Percentiles rank a stretch among this genome's conserved stretches.
Evolutionary conservation across 2,329 filamentous ascomycete genomes (phyloP).

Genomic region (Coccinonectria pachysandricola): DNA sequence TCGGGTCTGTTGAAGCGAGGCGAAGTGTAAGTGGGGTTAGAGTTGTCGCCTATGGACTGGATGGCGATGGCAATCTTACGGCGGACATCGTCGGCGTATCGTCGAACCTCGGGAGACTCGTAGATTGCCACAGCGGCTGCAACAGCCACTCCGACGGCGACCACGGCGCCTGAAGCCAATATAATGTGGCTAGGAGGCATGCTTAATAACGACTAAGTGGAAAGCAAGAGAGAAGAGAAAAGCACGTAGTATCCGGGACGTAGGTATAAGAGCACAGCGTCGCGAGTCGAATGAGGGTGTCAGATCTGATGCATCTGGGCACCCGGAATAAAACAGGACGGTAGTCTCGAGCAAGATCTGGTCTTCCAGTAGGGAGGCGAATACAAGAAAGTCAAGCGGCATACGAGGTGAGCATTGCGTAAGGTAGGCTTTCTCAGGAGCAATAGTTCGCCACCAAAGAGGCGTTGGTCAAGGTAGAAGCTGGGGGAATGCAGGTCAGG

Average conservation of each 20-base stretch:
- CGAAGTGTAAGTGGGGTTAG: constrained; percentile 37
- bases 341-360: no score
- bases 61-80: constrained; percentile 51
- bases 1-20: constrained; percentile 56
- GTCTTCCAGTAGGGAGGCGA: no score
- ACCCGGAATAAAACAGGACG: no score
- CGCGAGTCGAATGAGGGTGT: no score
- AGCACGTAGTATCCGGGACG: constrained; percentile 1
- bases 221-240: constrained; percentile 2
- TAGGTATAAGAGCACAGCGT: neutral
- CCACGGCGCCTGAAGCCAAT: constrained; percentile 45
- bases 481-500: no score
- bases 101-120: constrained; percentile 53
- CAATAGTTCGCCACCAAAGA: constrained; percentile 5
- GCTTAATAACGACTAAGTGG: constrained; percentile 2
- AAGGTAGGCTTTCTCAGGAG: constrained; percentile 2
- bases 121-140: constrained; percentile 51
- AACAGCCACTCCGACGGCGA: constrained; percentile 47
- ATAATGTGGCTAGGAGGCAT: constrained; percentile 49
- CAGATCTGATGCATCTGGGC: no score
- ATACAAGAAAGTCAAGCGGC: constrained; percentile 1
- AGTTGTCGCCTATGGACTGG: constrained; percentile 47
- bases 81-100: constrained; percentile 50
- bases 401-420: constrained; percentile 5
- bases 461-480: no score